Percentiles rank a stretch among this genome's conserved stretches.
Conservation (phyloP, 2,329 filamentous ascomycete species). For the Sphaerulina populicola region DNA sequence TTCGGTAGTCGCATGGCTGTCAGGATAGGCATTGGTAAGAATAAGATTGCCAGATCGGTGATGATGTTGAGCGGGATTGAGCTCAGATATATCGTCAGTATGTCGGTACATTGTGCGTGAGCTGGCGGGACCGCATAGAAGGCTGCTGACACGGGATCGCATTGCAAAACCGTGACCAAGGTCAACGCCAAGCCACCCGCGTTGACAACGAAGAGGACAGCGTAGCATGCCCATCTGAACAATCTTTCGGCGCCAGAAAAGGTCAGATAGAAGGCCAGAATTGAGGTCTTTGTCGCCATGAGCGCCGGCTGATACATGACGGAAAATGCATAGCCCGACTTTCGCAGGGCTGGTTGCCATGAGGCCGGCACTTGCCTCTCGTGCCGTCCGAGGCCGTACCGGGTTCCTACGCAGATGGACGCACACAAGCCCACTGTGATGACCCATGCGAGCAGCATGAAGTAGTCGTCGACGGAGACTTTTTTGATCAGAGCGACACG, state of each 20-base stretch:
- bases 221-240: constrained; percentile 74
- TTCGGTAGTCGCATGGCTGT: constrained; percentile 75
- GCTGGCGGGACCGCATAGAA: constrained; percentile 48
- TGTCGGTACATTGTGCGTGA: constrained; percentile 50
- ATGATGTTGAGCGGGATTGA: constrained; percentile 88
- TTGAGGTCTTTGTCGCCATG: constrained; percentile 88
- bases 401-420: constrained; percentile 56
- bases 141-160: constrained; percentile 61
- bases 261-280: constrained; percentile 80
- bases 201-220: constrained; percentile 69
- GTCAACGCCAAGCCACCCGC: constrained; percentile 69
- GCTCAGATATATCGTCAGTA: constrained; percentile 56
- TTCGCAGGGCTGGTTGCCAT: constrained; percentile 49
- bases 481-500: constrained; percentile 64
- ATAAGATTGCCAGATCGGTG: constrained; percentile 78
- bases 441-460: constrained; percentile 72
- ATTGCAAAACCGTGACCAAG: constrained; percentile 81
- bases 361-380: constrained; percentile 50
- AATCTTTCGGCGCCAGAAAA: constrained; percentile 70
- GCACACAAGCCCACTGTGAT: constrained; percentile 60
- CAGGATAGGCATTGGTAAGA: constrained; percentile 79
- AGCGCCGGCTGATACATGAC: constrained; percentile 70
- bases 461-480: constrained; percentile 68
- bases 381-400: constrained; percentile 59
- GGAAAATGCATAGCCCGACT: constrained; percentile 52